phyloP scores from a whole-genome alignment of 139 green algal genomes.

The Tetraselmis striata region DNA sequence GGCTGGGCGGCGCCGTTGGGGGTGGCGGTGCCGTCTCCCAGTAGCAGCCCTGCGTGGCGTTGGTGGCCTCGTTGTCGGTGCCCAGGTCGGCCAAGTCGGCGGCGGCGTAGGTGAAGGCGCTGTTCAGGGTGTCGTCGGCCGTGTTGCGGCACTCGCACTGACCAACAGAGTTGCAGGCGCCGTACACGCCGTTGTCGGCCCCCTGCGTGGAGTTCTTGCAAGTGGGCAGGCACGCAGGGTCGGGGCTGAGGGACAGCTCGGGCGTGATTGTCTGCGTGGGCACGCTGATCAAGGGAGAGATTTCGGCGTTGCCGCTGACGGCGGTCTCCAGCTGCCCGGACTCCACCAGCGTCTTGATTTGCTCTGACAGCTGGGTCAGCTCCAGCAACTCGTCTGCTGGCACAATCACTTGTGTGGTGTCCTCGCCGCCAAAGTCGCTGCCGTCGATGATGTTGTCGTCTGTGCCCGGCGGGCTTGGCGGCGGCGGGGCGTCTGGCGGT shows the following conservation, averaged over 20 bases:
- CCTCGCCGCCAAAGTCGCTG: not conserved
- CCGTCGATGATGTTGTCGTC: not conserved
- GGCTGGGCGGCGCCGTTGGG: not conserved
- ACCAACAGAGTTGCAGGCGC: not conserved
- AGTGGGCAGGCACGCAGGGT: conserved; percentile 1
- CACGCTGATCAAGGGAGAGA: not conserved
- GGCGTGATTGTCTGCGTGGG: not conserved
- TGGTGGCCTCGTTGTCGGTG: not conserved
- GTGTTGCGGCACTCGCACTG: not conserved
- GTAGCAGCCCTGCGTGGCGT: not conserved
- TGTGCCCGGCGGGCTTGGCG: not conserved
- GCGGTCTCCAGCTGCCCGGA: not conserved
- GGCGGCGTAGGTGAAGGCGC: not conserved
- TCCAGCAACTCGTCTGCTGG: not conserved
- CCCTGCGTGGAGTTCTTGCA: conserved; percentile 7
- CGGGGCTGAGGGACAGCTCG: conserved; percentile 5
- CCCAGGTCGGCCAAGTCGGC: not conserved
- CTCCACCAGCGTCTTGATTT: not conserved
- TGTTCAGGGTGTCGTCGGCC: not conserved
- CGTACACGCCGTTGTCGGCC: not conserved
- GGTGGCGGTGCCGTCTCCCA: not conserved
- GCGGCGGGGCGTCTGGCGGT: no score
- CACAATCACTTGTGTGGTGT: not conserved
- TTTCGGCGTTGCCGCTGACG: not conserved
- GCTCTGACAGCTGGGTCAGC: not conserved